Evolutionary conservation across 805 yeast species (phyloP).

Genomic region (Ogataea populi-albae): DNA sequence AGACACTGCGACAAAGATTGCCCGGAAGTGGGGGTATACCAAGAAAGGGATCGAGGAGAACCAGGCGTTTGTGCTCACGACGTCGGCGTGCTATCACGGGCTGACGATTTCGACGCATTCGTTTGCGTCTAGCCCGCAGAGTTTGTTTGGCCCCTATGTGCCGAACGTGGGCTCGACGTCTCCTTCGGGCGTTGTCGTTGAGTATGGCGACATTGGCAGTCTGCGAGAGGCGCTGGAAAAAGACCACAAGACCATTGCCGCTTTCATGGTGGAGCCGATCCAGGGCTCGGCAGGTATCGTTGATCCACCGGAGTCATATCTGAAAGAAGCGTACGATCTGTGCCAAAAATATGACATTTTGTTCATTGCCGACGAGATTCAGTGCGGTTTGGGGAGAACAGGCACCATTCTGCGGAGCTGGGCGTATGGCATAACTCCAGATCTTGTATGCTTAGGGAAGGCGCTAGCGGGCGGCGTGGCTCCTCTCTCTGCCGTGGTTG

Average conservation of each 20-base stretch:
- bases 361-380: constrained; percentile 31
- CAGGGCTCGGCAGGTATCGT: constrained; percentile 32
- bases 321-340: constrained; percentile 20
- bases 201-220: constrained; percentile 22
- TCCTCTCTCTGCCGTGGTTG: constrained; percentile 27
- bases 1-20: constrained; percentile 29
- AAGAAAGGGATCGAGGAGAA: constrained; percentile 21
- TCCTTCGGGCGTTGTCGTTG: constrained; percentile 24
- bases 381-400: constrained; percentile 30
- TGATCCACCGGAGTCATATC: constrained; percentile 26
- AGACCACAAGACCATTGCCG: constrained; percentile 24
- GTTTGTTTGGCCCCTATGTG: constrained; percentile 25
- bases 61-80: constrained; percentile 22
- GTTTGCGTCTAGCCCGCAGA: constrained; percentile 12
- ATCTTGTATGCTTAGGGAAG: constrained; percentile 29
- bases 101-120: constrained; percentile 29
- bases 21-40: constrained; percentile 29
- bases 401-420: constrained; percentile 21
- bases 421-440: constrained; percentile 25
- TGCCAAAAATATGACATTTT: constrained; percentile 27
- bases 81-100: constrained; percentile 29
- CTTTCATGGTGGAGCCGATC: constrained; percentile 30
- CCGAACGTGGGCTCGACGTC: constrained; percentile 23
- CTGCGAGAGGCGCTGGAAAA: constrained; percentile 20
- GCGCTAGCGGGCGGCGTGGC: constrained; percentile 28